Base-by-base conservation (phyloP, 1,284 basidiomycete species). In the Microbotryum silenes-acaulis region DNA sequence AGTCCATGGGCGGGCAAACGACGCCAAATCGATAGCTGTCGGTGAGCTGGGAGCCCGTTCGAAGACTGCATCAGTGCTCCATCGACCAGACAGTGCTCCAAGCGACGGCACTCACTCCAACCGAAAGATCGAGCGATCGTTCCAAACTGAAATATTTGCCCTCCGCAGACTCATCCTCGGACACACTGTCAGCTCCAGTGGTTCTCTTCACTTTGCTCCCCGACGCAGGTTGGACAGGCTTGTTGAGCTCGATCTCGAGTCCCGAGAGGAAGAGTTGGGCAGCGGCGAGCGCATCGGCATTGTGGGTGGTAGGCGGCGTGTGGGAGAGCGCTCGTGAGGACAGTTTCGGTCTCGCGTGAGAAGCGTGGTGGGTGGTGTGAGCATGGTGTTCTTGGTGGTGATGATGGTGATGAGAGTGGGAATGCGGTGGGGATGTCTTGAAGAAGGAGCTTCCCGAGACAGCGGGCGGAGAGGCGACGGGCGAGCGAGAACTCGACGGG, bases 21-120 rank as follows among this genome's bases (percentile, higher is more conserved):
- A 66, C 44, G 18, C 62, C 62, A 21, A 58, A 68, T 14, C 67
- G 64, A 54, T 64, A 65, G 6, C 62, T 31, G 31, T 68, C 67
- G 46, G 62, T 61, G 21, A 68, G 25, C 67, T 61, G 65, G 6
- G 8, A 31, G 31, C 31, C 8, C 31, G 9, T 8, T 31, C 31
- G 9, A 31, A 31, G 9, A 10, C 31, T 31, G 31, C 46, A 42
- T 42, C 20, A 42, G 7, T 31, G 21, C 27, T 37, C 44, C 29
- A 48, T 50, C 9, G 2, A 10, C 6, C 14, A 18, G 33, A 6
- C 50, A 42, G 16, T 47, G 21, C 33, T 20, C 12, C 48, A 25
- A 55, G 48, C n/a, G 42, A 58, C 37, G 12, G n/a, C 21, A 57
- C 63, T 47, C 42, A 65, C 63, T 0, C 65, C 63, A 4, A 65